Base-by-base conservation (phyloP, 2,329 filamentous ascomycete genomes). In the Aplosporella prunicola region DNA sequence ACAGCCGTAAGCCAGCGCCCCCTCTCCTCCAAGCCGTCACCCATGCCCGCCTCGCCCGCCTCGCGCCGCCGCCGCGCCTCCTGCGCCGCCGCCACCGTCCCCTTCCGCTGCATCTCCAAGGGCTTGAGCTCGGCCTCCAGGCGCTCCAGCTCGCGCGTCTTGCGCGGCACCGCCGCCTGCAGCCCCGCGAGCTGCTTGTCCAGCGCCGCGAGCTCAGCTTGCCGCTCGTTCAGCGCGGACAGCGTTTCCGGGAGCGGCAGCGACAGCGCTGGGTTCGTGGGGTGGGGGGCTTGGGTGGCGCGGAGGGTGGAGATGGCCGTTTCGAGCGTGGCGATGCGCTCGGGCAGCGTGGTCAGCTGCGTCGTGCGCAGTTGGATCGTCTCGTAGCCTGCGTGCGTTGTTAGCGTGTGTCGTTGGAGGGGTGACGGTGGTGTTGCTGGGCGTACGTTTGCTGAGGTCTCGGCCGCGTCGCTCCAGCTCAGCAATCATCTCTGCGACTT, bases 1-100 rank as follows among this genome's bases (percentile, higher is more conserved):
- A 75, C 76, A 13, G 78, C 78, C 46, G 75, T 72, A 61, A 78
- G 77, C 83, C 83, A 89, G 46, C 82, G 67, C 5, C 80, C 83
- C 48, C 77, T 71, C 57, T 83, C 79, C 55, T 88, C 83, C 20
- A 87, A 57, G 50, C 88, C 81, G 49, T 86, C 82, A 11, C 75
- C 74, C 27, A 77, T 73, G 5, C 78, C 80, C 5, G 76, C 74
- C 6, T 78, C 62, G 7, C 76, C 52, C 54, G 69, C 56, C 50
- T 85, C 80, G 55, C 78, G 80, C 49, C 80, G 70, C 51, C 76
- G 67, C 56, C 70, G 72, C 9, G 82, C 82, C 50, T 88, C 82
- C 47, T 68, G 73, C n/a, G 82, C 82, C 11, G 80, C 78, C 16
- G 74, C 67, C 20, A 72, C 72, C 44, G 74, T 79, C 33, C 72